phyloP scores from a whole-genome alignment of 179 eudicot genomes.

The Pouteria campechiana region DNA sequence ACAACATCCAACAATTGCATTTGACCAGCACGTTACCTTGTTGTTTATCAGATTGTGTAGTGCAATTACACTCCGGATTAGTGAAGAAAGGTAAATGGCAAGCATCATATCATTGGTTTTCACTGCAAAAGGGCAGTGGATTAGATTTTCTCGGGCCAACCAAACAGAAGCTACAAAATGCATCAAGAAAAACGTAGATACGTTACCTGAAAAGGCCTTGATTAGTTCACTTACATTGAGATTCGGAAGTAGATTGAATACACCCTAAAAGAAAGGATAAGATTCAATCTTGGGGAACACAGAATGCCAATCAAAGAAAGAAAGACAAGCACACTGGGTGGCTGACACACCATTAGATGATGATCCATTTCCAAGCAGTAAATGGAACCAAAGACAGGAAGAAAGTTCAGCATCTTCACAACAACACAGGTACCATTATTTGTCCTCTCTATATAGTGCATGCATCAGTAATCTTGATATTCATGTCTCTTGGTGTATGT shows the following conservation, averaged over 20 bases:
- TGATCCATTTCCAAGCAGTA: no score
- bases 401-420: no score
- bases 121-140: slow-evolving; percentile 27
- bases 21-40: slow-evolving; percentile 74
- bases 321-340: no score
- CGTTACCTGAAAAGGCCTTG: slow-evolving; percentile 75
- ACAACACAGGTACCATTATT: no score
- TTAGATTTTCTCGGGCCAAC: not conserved
- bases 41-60: slow-evolving; percentile 98
- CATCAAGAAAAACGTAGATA: not conserved
- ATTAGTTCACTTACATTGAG: slow-evolving; percentile 65
- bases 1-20: no score
- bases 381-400: no score
- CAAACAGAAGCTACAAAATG: not conserved
- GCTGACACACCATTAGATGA: no score
- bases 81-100: slow-evolving; percentile 85
- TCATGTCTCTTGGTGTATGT: no score
- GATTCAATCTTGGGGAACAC: not conserved
- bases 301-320: no score
- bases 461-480: no score
- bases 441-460: no score
- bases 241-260: slow-evolving; percentile 86
- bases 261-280: slow-evolving; percentile 34
- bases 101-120: slow-evolving; percentile 98
- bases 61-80: slow-evolving; percentile 89